Evolutionary conservation across 108 stramenopile species (phyloP), one percentile per base, ranked within the genome.

Genomic region (Chaetoceros tenuissimus): DNA sequence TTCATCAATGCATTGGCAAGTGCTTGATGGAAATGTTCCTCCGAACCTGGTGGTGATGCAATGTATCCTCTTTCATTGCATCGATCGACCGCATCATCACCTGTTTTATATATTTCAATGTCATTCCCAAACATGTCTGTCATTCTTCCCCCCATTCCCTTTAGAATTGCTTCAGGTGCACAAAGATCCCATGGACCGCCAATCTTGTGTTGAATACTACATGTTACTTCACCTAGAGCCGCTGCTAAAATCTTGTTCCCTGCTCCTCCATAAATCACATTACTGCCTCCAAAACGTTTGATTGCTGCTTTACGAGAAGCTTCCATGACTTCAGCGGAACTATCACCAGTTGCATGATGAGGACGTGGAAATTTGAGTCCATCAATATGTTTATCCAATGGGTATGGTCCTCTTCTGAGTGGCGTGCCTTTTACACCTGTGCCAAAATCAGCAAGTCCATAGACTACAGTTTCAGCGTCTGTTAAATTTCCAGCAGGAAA

Each of bases 51-150:
- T 30, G 54, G 23, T 17, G 57, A 60, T 8, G 53, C 66, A 8
- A 67, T n/a, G 25, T 46, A 67, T 31, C 66, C 66, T 24, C 58
- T 30, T 60, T 48, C 19, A 34, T 60, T 67, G 59, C 52, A 53
- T 10, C 30, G 3, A 22, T 26, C 8, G 24, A 59, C 59, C 20
- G 66, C 51, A 45, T 67, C 66, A 26, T 51, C 49, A n/a, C n/a
- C n/a, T 28, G 2, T 28, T 25, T 30, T 17, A 24, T 60, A 67
- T 7, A 67, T 48, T 7, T 45, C 51, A 43, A 67, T 53, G 27
- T 60, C 59, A 5, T 13, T 40, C 18, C 86, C 86, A 62, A 81
- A 80, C 57, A 78, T 43, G 43, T 84, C 81, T 0, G 86, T 88
- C 16, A 88, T 63, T 29, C 59, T 75, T 1, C 81, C 86, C 19